phyloP scores from a whole-genome alignment of 1,139 yeast species.

The Yamadazyma dendronema region DNA sequence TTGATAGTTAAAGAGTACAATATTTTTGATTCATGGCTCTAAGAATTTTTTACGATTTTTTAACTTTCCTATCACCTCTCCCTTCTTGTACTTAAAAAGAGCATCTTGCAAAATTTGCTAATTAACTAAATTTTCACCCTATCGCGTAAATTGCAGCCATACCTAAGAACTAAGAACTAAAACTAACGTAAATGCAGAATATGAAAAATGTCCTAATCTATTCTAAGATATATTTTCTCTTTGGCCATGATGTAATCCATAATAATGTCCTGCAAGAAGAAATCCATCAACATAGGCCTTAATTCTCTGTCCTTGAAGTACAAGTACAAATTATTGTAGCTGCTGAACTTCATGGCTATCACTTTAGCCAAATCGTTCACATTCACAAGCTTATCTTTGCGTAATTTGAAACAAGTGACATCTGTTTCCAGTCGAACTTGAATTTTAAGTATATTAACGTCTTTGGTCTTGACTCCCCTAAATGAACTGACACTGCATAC shows the following conservation, averaged over 20 bases:
- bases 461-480: conserved; percentile 4
- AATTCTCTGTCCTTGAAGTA: conserved; percentile 24
- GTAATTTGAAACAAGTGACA: conserved; percentile 21
- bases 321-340: conserved; percentile 20
- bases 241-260: conserved; percentile 29
- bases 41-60: too few relatives aligned
- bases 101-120: too few relatives aligned
- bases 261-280: conserved; percentile 18
- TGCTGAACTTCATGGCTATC: conserved; percentile 20
- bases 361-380: conserved; percentile 27
- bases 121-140: too few relatives aligned
- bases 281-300: conserved; percentile 26
- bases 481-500: background rate
- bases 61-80: too few relatives aligned
- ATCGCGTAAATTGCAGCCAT: too few relatives aligned
- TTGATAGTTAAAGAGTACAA: too few relatives aligned
- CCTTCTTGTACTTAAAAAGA: too few relatives aligned
- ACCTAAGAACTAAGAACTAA: too few relatives aligned
- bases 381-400: conserved; percentile 25
- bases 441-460: conserved; percentile 16
- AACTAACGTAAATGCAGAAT: too few relatives aligned
- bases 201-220: too few relatives aligned
- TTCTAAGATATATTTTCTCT: conserved; percentile 14
- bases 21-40: too few relatives aligned
- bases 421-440: conserved; percentile 17